phyloP scores from a whole-genome alignment of 768 basidiomycete genomes.

The Crucibulum laeve region DNA sequence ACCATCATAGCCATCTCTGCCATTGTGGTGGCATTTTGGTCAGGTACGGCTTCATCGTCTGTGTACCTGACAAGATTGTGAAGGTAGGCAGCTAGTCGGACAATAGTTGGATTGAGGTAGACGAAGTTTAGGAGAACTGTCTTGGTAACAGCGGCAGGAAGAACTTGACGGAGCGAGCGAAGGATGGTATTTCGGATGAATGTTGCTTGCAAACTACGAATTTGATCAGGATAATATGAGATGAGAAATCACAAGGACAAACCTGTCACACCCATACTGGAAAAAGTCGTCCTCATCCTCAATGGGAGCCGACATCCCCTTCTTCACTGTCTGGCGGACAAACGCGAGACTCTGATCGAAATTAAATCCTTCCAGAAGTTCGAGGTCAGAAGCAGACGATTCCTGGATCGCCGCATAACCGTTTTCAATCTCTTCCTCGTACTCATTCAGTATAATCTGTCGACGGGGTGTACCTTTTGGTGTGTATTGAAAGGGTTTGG shows the following conservation, averaged over 20 bases:
- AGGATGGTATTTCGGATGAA: conserved; percentile 29
- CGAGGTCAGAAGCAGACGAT: conserved; percentile 8
- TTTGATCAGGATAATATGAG: too few species aligned
- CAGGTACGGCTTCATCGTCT: conserved; percentile 1
- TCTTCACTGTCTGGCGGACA: conserved; percentile 24
- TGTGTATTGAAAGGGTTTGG: conserved; percentile 38
- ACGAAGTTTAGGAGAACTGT: conserved; percentile 12
- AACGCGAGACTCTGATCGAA: conserved; percentile 16
- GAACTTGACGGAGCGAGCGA: conserved; percentile 10
- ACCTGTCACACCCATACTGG: conserved; percentile 37
- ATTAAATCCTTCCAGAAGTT: conserved; percentile 14
- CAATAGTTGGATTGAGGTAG: conserved; percentile 14
- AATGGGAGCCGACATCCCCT: conserved; percentile 19
- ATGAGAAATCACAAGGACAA: too few species aligned
- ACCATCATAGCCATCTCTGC: conserved; percentile 17
- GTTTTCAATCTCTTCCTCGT: conserved; percentile 35
- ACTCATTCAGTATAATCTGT: conserved; percentile 28
- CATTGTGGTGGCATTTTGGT: conserved; percentile 1
- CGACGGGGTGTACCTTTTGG: conserved; percentile 35
- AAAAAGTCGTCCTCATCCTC: conserved; percentile 33
- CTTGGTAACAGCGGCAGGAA: conserved; percentile 1
- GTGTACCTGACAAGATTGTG: not conserved
- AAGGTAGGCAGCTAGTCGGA: conserved; percentile 9
- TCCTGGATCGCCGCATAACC: conserved; percentile 23
- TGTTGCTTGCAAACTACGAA: conserved; percentile 26